phyloP scores from a whole-genome alignment of 2,329 filamentous ascomycete species.

The Colletotrichum siamense region DNA sequence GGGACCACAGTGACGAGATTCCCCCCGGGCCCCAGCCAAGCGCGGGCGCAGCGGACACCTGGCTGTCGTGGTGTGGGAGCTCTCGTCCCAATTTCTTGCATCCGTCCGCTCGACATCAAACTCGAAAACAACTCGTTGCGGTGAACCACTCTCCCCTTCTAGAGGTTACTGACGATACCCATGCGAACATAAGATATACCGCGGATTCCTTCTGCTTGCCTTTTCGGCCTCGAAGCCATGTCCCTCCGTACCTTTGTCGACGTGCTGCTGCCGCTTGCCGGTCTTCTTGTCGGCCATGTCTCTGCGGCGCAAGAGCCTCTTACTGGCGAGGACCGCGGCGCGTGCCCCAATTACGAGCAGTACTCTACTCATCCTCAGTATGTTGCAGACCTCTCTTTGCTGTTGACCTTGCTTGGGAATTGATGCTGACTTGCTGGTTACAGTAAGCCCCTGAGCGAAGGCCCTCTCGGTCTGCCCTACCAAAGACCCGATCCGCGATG shows the following conservation, averaged over 20 bases:
- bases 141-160: background rate
- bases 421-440: conserved; percentile 2
- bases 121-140: background rate
- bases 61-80: conserved; percentile 2
- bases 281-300: conserved; percentile 23
- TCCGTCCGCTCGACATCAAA: background rate
- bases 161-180: background rate
- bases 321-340: conserved; percentile 26
- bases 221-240: conserved; percentile 10
- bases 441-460: conserved; percentile 80
- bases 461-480: conserved; percentile 80
- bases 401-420: background rate
- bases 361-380: conserved; percentile 47
- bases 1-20: conserved; percentile 15
- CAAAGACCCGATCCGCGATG: conserved; percentile 83
- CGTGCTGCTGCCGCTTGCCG: conserved; percentile 22
- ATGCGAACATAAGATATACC: background rate
- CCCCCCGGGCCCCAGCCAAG: background rate
- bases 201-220: background rate
- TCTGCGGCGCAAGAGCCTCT: conserved; percentile 18
- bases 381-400: conserved; percentile 16
- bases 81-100: background rate
- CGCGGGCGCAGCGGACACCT: conserved; percentile 8
- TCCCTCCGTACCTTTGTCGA: background rate
- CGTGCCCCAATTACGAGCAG: conserved; percentile 46